Conservation (phyloP, 2,329 filamentous ascomycete species). For the Cercospora sp. region DNA sequence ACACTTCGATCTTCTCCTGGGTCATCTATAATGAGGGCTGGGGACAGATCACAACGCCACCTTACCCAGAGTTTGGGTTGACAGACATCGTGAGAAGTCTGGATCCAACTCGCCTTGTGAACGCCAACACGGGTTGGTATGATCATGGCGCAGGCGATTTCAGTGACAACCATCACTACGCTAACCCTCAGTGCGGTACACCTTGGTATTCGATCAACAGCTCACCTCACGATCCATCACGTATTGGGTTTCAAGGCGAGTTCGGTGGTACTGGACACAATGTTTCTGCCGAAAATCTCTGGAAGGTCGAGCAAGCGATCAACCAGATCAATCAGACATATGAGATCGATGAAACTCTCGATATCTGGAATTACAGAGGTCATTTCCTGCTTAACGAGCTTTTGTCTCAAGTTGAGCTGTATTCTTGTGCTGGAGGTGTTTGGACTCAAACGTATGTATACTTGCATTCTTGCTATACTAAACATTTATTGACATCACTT, state of each 20-base stretch:
- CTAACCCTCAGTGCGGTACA: constrained; percentile 68
- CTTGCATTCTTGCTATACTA: too few relatives aligned
- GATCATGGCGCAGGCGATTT: constrained; percentile 70
- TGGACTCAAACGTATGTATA: constrained; percentile 63
- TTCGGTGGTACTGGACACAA: constrained; percentile 70
- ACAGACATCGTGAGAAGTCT: constrained; percentile 56
- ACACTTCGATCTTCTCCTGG: constrained; percentile 66
- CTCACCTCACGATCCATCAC: constrained; percentile 56
- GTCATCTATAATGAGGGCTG: constrained; percentile 73
- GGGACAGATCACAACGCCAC: constrained; percentile 57
- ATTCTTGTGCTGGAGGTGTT: constrained; percentile 65
- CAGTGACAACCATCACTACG: constrained; percentile 70
- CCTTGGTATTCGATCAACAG: constrained; percentile 64
- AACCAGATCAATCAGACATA: constrained; percentile 65
- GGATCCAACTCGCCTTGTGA: constrained; percentile 65
- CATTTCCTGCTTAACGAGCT: constrained; percentile 53
- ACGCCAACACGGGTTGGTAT: constrained; percentile 64
- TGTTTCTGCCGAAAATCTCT: constrained; percentile 62
- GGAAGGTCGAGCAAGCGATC: constrained; percentile 63
- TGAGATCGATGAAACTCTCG: constrained; percentile 60
- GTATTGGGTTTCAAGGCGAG: constrained; percentile 70
- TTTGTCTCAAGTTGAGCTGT: constrained; percentile 53
- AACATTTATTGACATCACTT: neutral
- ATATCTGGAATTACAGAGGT: constrained; percentile 66
- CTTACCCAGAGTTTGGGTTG: constrained; percentile 56